phyloP scores from a whole-genome alignment of 2,329 filamentous ascomycete genomes.

The Colletotrichum sansevieriae region DNA sequence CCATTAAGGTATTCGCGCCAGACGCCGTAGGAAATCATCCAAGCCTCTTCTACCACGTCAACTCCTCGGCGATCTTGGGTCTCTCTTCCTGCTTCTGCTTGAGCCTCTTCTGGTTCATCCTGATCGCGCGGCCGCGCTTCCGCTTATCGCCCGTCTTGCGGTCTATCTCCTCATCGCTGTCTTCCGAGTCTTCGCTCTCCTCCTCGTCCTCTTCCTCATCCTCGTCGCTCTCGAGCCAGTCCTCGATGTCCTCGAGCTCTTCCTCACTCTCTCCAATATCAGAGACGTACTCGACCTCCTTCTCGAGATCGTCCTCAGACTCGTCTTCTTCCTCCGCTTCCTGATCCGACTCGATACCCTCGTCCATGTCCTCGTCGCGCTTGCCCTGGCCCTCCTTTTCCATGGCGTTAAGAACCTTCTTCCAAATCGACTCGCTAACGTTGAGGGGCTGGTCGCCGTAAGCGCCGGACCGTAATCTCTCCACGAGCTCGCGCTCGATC shows the following conservation, averaged over 20 bases:
- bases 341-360: constrained; percentile 85
- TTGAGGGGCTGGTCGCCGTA: constrained; percentile 97
- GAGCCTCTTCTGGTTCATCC: constrained; percentile 57
- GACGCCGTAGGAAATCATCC: constrained; percentile 34
- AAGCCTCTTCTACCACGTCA: constrained; percentile 53
- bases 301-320: constrained; percentile 76
- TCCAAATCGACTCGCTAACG: constrained; percentile 95
- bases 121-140: constrained; percentile 63
- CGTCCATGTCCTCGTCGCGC: constrained; percentile 88
- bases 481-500: constrained; percentile 94
- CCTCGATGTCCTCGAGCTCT: constrained; percentile 80
- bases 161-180: constrained; percentile 67
- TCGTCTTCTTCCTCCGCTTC: constrained; percentile 76
- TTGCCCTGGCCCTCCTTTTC: constrained; percentile 88
- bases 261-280: constrained; percentile 89
- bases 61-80: constrained; percentile 55
- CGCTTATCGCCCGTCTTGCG: constrained; percentile 69
- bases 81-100: constrained; percentile 64
- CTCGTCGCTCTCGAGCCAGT: constrained; percentile 86
- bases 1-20: constrained; percentile 40
- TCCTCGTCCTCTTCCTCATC: constrained; percentile 70
- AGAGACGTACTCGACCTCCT: constrained; percentile 91
- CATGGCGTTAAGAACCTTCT: constrained; percentile 92
- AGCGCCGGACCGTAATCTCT: constrained; percentile 89
- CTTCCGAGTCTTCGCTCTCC: constrained; percentile 68